Base-by-base conservation (phyloP, 2,329 filamentous ascomycete genomes). In the Hymenoscyphus occultus region DNA sequence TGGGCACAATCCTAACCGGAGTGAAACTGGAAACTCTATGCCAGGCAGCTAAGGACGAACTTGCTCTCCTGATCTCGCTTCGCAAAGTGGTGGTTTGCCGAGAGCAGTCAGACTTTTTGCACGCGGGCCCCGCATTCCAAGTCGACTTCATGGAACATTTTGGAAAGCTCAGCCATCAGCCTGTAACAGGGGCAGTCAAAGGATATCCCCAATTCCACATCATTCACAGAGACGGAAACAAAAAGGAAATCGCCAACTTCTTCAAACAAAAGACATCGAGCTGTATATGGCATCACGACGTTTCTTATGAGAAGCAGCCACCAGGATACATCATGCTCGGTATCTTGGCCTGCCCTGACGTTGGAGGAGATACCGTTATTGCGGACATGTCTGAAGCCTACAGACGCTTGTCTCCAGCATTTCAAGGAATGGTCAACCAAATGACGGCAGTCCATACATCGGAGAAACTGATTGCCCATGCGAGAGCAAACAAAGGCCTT, bases 341-440 rank as follows among this genome's bases (percentile, higher is more conserved):
- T 4, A 76, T 83, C 1, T 68, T 83, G 31, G 78, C 82, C 61
- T 80, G 80, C 6, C 82, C 82, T 2, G 80, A 83, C 39, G 80
- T 82, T 9, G 89, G 89, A 1, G 89, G 89, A 13, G 89, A 92
- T 74, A 91, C 89, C 0, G 82, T 91, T 0, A 90, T 89, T 86
- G 87, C 89, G 0, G 87, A 84, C 67, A 87, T 88, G 1, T 90
- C 90, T 72, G 80, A 84, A 1, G 89, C 89, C 0, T 92, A 92
- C 65, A 74, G 74, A 32, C 74, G 76, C 32, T 74, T 77, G 51
- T 76, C 74, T 9, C 75, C 76, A 42, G 68, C 68, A 7, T 75
- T 77, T 63, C 74, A 73, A 61, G 64, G 65, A 10, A 76, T 77
- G 72, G 67, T 77, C 64, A 87, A 91, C 70, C 87, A 88, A n/a